Evolutionary conservation across 2,329 filamentous ascomycete genomes (phyloP), one percentile per base, ranked within the genome.

Genomic region (Cadophora sp.): DNA sequence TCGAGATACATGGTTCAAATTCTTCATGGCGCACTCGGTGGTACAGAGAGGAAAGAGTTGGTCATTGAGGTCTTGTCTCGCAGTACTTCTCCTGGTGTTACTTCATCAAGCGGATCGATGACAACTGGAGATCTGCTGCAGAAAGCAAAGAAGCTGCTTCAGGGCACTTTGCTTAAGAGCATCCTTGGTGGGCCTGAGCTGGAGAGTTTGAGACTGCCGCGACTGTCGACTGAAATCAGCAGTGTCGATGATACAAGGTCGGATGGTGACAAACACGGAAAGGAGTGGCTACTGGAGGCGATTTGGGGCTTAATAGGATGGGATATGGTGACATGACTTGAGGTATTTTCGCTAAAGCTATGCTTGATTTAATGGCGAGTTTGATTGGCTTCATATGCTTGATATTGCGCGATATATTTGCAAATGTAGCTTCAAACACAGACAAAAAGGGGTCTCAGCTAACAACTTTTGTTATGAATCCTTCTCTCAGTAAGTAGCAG

Each of bases 401-500:
- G 29, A 48, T 46, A 37, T 51, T 40, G 31, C 22, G 31, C 48
- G 24, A 26, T 11, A 55, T n/a, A 43, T 2, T n/a, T 55, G 50
- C 22, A 19, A 29, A 29, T 46, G 8, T 43, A 40, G 48, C 48
- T 55, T 55, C 62, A 55, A 40, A 40, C 4, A 43, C 9, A 48
- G n/a, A 6, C 22, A 22, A 62, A 11, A 22, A 7, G 19, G 51
- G 22, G n/a, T 4, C 40, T 51, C 24, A 29, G 27, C 1, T 60
- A 29, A 27, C 4, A 43, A 6, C n/a, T 58, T 37, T 58, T 58
- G 16, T 19, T 24, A 16, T 22, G 6, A 26, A 22, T 9, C 24
- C 9, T 11, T 6, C 4, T 26, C 22, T 60, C 43, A 56, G 27
- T 92, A 89, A 4, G 94, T 97, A 16, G 92, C 91, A 5, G 89